These are phyloP conservation scores for Dinochytrium kinnereticum DNA, from an alignment of 371 early-diverging fungal species.

Conservation along the genomic window DNA sequence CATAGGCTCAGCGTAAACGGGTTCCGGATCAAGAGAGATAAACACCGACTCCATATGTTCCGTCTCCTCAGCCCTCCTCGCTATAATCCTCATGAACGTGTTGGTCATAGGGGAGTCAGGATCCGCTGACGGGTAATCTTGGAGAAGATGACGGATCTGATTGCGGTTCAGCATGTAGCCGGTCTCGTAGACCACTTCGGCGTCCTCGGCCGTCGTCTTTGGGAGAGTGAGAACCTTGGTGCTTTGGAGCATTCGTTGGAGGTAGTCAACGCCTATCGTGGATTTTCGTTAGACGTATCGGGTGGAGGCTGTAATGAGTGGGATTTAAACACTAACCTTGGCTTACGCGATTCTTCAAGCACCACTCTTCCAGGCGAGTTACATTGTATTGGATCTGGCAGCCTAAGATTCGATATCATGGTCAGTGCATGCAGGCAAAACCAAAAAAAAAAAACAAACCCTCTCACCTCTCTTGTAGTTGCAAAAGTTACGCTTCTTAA, in stretches of 20 bases:
- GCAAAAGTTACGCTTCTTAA: constrained; percentile 76
- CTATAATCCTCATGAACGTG: constrained; percentile 80
- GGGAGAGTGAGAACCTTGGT: constrained; percentile 90
- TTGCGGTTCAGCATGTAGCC: constrained; percentile 86
- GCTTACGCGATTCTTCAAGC: constrained; percentile 4
- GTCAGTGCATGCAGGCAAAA: not conserved
- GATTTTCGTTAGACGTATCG: not conserved
- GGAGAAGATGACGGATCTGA: constrained; percentile 87
- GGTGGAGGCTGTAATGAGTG: not conserved
- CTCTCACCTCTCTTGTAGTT: constrained; percentile 72
- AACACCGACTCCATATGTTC: constrained; percentile 79
- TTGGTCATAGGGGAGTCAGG: constrained; percentile 63
- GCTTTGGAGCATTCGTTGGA: constrained; percentile 48
- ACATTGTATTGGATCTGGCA: constrained; percentile 40
- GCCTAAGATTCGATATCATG: no score
- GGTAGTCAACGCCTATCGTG: constrained; percentile 19
- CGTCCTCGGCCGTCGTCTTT: constrained; percentile 82
- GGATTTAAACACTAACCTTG: constrained; percentile 16
- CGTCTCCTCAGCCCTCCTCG: constrained; percentile 71
- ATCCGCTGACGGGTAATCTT: constrained; percentile 48
- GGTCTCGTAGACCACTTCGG: constrained; percentile 89
- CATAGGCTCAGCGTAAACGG: constrained; percentile 35
- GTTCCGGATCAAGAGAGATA: constrained; percentile 63
- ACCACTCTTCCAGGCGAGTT: constrained; percentile 39
- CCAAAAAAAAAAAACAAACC: not conserved